Percentiles rank a stretch among this genome's conserved stretches.
phyloP scores from a whole-genome alignment of 116 monocot species.

The Iris pallida region DNA sequence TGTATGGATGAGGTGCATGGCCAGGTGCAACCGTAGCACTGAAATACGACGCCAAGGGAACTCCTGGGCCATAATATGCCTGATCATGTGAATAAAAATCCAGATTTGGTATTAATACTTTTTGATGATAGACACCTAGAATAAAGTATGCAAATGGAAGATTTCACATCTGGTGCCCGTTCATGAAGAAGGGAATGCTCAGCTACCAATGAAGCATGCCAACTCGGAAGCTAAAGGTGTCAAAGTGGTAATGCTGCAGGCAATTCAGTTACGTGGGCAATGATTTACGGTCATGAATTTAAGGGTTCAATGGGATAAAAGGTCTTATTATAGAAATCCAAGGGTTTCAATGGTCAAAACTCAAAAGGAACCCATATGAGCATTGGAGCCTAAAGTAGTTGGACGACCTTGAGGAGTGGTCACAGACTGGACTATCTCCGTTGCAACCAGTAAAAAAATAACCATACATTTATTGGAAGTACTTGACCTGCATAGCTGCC shows the following conservation, averaged over 20 bases:
- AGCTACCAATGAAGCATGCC: no score
- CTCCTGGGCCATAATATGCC: constrained; percentile 87
- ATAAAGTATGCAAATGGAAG: not conserved
- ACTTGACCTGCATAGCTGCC: constrained; percentile 71
- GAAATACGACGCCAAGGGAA: constrained; percentile 72
- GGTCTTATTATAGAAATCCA: not conserved
- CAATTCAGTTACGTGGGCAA: no score
- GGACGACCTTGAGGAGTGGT: no score
- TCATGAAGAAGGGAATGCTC: no score
- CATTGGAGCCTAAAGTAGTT: no score
- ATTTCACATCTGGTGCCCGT: no score
- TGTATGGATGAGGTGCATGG: constrained; percentile 75
- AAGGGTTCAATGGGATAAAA: not conserved
- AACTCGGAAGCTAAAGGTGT: no score
- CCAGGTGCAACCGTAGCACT: constrained; percentile 47
- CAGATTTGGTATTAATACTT: not conserved
- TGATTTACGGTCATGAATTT: no score
- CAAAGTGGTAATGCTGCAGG: no score
- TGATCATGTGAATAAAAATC: constrained; percentile 19
- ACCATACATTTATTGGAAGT: not conserved
- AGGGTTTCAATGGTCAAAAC: not conserved
- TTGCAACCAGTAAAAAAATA: no score
- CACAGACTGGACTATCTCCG: no score
- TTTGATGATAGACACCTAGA: not conserved
- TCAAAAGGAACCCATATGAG: not conserved